Evolutionary conservation across 208 protist genomes (phyloP).

Genomic region (Crithidia thermophila): DNA sequence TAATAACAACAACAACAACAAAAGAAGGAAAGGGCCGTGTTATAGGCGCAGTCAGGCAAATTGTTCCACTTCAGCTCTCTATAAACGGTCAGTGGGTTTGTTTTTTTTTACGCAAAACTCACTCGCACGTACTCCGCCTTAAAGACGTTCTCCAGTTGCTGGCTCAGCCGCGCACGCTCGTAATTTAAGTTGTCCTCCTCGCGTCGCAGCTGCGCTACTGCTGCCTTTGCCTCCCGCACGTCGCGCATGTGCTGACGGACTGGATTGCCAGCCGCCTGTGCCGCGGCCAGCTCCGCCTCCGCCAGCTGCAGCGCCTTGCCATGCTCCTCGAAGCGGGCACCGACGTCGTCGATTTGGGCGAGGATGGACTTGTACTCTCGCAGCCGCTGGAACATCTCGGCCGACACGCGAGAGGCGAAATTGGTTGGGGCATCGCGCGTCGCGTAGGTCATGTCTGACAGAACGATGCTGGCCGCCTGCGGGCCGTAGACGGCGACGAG

Average conservation of each 20-base stretch:
- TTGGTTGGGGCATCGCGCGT: slow-evolving; percentile 25
- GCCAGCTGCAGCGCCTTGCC: slow-evolving; percentile 8
- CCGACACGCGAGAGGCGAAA: slow-evolving; percentile 50
- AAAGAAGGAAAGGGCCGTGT: too few relatives aligned
- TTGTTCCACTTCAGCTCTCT: too few relatives aligned
- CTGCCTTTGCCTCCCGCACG: slow-evolving; percentile 1
- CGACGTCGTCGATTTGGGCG: slow-evolving; percentile 16
- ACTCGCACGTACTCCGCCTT: slow-evolving; percentile 54
- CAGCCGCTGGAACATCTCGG: slow-evolving; percentile 45
- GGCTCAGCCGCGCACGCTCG: slow-evolving; percentile 32
- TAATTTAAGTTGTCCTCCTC: slow-evolving; percentile 43
- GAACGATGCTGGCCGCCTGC: neutral
- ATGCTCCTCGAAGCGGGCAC: slow-evolving; percentile 4
- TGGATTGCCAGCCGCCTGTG: slow-evolving; percentile 16
- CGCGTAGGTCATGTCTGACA: slow-evolving; percentile 50
- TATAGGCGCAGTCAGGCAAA: neutral
- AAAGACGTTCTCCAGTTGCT: slow-evolving; percentile 66
- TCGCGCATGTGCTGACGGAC: slow-evolving; percentile 11
- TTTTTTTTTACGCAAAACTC: slow-evolving; percentile 25
- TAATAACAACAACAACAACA: too few relatives aligned
- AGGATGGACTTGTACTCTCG: slow-evolving; percentile 41
- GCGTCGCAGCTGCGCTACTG: slow-evolving; percentile 26
- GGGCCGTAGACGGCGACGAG: slow-evolving; percentile 47
- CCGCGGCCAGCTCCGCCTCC: slow-evolving; percentile 2
- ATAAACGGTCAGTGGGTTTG: neutral